These are phyloP conservation scores for Termitomyces sp. DNA, from an alignment of 768 basidiomycete genomes.

Conservation along the genomic window DNA sequence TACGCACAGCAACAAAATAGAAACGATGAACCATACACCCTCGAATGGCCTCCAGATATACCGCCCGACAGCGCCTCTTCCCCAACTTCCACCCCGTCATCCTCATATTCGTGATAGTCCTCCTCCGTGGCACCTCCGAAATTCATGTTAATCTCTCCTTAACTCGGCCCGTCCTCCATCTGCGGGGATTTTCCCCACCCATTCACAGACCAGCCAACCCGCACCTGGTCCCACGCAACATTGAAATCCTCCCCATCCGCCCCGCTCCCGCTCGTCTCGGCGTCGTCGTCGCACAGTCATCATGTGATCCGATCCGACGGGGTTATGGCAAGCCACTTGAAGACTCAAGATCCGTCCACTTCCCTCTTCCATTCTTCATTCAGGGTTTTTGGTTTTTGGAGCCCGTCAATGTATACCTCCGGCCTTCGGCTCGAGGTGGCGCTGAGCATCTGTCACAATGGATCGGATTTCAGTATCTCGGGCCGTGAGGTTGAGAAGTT, in stretches of 20 bases:
- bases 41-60: constrained; percentile 61
- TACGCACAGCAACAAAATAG: not conserved
- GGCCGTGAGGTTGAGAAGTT: too few species aligned
- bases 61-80: constrained; percentile 53
- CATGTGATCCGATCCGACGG: too few species aligned
- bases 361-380: too few species aligned
- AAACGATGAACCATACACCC: not conserved
- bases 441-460: too few species aligned
- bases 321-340: too few species aligned
- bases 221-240: constrained; percentile 23
- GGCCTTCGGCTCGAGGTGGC: too few species aligned
- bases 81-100: constrained; percentile 24
- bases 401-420: too few species aligned
- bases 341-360: too few species aligned
- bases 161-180: constrained; percentile 29
- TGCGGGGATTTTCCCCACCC: constrained; percentile 18
- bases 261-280: constrained; percentile 9
- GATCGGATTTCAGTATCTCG: too few species aligned
- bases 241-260: constrained; percentile 20
- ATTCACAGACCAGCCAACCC: constrained; percentile 20
- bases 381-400: too few species aligned
- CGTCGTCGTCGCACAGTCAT: constrained; percentile 16
- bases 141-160: constrained; percentile 43
- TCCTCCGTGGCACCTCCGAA: constrained; percentile 23
- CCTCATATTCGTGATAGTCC: constrained; percentile 18